Evolutionary conservation across 208 protist genomes (phyloP).

Genomic region (Vickermania spadyakhi): DNA sequence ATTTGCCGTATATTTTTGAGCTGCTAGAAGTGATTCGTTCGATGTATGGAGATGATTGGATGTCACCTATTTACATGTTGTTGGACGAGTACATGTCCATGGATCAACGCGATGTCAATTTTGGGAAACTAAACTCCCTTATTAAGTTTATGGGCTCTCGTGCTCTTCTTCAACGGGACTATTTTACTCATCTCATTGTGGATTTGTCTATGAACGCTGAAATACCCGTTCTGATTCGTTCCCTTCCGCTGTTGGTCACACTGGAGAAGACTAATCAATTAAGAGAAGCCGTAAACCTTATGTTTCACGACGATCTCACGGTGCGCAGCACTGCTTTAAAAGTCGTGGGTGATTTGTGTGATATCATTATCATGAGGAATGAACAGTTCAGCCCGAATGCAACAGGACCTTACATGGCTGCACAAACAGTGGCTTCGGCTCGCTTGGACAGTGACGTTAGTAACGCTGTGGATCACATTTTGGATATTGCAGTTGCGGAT

Average conservation of each 20-base stretch:
- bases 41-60: conserved; percentile 33
- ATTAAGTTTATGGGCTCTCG: conserved; percentile 47
- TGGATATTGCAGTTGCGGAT: conserved; percentile 81
- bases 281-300: conserved; percentile 47
- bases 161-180: conserved; percentile 17
- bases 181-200: conserved; percentile 34
- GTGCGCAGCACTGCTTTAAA: conserved; percentile 50
- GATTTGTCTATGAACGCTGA: conserved; percentile 20
- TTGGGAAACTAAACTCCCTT: conserved; percentile 64
- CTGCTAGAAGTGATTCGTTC: conserved; percentile 39
- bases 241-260: conserved; percentile 57
- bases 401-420: not conserved
- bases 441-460: conserved; percentile 42
- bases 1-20: conserved; percentile 41
- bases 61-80: conserved; percentile 39
- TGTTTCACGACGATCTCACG: conserved; percentile 63
- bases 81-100: conserved; percentile 44
- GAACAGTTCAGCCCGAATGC: conserved; percentile 1
- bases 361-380: conserved; percentile 34
- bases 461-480: conserved; percentile 57
- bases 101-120: conserved; percentile 45
- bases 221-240: conserved; percentile 48
- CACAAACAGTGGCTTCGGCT: not conserved
- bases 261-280: conserved; percentile 64
- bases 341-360: conserved; percentile 56